Conservation (phyloP, 108 stramenopile genomes). For the Skeletonema menzelii region DNA sequence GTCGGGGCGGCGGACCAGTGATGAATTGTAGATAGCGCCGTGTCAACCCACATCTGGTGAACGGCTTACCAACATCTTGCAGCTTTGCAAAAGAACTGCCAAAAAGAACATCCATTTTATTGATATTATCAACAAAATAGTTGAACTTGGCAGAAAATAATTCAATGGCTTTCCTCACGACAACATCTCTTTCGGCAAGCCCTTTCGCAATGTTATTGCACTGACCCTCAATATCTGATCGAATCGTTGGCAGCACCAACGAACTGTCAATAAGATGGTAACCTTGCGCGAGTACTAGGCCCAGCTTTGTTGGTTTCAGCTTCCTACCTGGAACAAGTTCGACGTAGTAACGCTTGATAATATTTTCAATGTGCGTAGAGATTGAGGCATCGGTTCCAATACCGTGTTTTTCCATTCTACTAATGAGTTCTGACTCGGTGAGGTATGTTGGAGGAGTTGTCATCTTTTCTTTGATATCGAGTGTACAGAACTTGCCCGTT, state of each 20-base stretch:
- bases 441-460: slow-evolving; percentile 88
- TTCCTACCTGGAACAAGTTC: slow-evolving; percentile 73
- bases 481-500: slow-evolving; percentile 54
- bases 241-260: slow-evolving; percentile 83
- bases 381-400: slow-evolving; percentile 89
- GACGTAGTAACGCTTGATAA: slow-evolving; percentile 86
- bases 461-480: slow-evolving; percentile 82
- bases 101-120: slow-evolving; percentile 90
- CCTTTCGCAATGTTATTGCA: slow-evolving; percentile 90
- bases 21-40: slow-evolving; percentile 56
- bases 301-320: slow-evolving; percentile 83
- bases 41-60: slow-evolving; percentile 80
- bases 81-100: slow-evolving; percentile 82
- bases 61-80: slow-evolving; percentile 90
- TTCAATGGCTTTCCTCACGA: slow-evolving; percentile 67
- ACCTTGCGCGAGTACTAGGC: slow-evolving; percentile 87
- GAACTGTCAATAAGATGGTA: slow-evolving; percentile 88
- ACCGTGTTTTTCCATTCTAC: slow-evolving; percentile 88
- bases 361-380: slow-evolving; percentile 91
- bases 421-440: slow-evolving; percentile 88
- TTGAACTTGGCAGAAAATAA: slow-evolving; percentile 73
- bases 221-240: slow-evolving; percentile 89
- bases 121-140: slow-evolving; percentile 72
- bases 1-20: slow-evolving; percentile 44
- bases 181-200: slow-evolving; percentile 60